Evolutionary conservation across 768 basidiomycete genomes (phyloP), one percentile per base, ranked within the genome.

Genomic region (Suillus alpinus): DNA sequence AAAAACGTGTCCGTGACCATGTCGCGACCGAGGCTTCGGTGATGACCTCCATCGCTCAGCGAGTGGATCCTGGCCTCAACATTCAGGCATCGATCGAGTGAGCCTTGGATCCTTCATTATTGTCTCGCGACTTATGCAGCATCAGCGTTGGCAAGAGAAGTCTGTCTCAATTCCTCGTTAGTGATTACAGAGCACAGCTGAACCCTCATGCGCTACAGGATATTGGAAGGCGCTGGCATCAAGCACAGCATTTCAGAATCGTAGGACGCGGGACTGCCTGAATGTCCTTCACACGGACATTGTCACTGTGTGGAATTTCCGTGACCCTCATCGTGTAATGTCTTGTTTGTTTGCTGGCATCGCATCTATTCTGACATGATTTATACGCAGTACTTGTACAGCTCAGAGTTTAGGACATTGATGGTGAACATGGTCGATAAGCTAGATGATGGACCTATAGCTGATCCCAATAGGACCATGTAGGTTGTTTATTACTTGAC

Each of bases 221-320:
- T 69, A 66, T 53, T 69, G 68, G 68, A 41, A 37, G 7, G 56
- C 31, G 10, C 49, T 69, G 6, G 60, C 49, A 5, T 56, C 68
- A 1, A 57, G 59, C 41, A 16, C 51, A 6, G 32, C 56, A 26
- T 69, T 69, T 34, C 12, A 20, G n/a, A 20, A 20, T 5, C 43
- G 4, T 20, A 43, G n/a, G 9, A n/a, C n/a, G 3, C 16, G 26
- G 47, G 47, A 29, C 16, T 68, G 68, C 40, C 46, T 68, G 1
- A 12, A 59, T 1, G 58, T 65, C 9, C 59, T 68, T 14, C 67
- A 68, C 46, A n/a, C 52, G 0, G 67, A 68, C 37, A 66, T 68
- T 12, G 43, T 68, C 18, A 23, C 9, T 1, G 56, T 60, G 16
- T 68, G 67, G 67, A 64, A 68, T 46, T 63, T 68, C 29, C n/a